phyloP scores from a whole-genome alignment of 805 yeast genomes.

The Lipomyces mesembrius region DNA sequence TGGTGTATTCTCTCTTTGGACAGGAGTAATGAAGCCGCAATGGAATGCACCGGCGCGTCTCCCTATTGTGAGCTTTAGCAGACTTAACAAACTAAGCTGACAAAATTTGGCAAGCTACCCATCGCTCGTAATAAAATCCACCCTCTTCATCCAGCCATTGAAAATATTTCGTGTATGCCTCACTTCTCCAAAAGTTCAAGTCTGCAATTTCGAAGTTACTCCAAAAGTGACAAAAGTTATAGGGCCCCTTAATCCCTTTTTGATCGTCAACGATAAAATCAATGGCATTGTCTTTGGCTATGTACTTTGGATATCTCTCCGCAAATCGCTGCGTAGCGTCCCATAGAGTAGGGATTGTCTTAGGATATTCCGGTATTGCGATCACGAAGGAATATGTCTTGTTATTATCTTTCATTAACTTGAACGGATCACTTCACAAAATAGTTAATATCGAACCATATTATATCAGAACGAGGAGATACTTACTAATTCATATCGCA shows the following conservation, averaged over 20 bases:
- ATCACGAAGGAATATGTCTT: conserved; percentile 78
- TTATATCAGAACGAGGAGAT: background rate
- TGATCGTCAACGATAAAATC: conserved; percentile 72
- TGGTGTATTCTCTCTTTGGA: conserved; percentile 58
- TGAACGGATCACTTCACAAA: conserved; percentile 64
- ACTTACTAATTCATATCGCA: conserved; percentile 62
- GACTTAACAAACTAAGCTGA: background rate
- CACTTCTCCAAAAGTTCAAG: conserved; percentile 60
- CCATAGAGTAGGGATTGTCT: conserved; percentile 81
- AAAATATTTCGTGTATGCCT: conserved; percentile 60
- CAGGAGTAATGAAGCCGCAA: conserved; percentile 63
- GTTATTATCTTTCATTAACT: conserved; percentile 75
- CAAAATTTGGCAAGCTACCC: conserved; percentile 86
- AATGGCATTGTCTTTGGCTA: conserved; percentile 66
- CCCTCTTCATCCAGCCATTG: conserved; percentile 62
- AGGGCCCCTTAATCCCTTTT: conserved; percentile 61
- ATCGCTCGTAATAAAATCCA: conserved; percentile 73
- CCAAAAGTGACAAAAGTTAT: conserved; percentile 83
- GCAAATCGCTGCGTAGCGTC: conserved; percentile 68
- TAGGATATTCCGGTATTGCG: conserved; percentile 68
- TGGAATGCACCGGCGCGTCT: conserved; percentile 73
- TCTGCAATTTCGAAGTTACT: conserved; percentile 73
- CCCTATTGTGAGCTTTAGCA: conserved; percentile 46
- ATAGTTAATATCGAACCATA: background rate
- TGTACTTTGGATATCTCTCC: conserved; percentile 58